Base-by-base conservation (phyloP, 139 green algal genomes). In the Chlorella sp. region DNA sequence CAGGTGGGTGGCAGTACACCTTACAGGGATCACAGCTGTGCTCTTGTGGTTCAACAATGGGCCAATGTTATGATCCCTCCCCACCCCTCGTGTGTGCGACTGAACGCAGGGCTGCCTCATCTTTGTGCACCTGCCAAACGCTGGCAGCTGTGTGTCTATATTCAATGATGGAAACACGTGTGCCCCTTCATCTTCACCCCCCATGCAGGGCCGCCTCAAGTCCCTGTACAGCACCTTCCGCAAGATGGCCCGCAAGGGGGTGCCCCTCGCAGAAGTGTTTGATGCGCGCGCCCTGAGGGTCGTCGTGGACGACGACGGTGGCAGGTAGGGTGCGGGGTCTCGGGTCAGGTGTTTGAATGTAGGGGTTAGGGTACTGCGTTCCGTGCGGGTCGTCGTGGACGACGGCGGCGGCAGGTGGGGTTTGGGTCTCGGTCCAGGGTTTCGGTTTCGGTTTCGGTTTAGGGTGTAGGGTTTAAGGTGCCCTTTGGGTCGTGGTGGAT, bases 171-270 rank as follows among this genome's bases (percentile, higher is more conserved):
- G 5, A 57, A 5, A 57, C 5, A 57, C 9, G 48, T 57, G 48
- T 57, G 28, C 73, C 11, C 73, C 15, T 21, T 5, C 73, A 4
- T 22, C 73, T 80, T 22, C 19, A 32, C 40, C 16, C 3, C 40
- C 0, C 3, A 26, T 85, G 66, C 94, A 97, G 86, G 97, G 97
- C 12, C 94, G 98, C 2, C 87, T 99, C 60, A 99, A 99, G 95
- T 97, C 93, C 85, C 83, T 99, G 77, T 96, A 98, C 91, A 96
- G 92, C 79, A 96, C 96, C 28, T 93, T 92, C 91, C 97, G 80
- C 40, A 99, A 99, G 96, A 98, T 99, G 97, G 83, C 91, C 19
- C 93, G 96, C 61, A 99, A 99, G 92, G 81, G 89, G 12, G 93
- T 97, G 81, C 91, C 88, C 24, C 87, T 99, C 77, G 88, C 89